Evolutionary conservation across 2,329 filamentous ascomycete species (phyloP).

Genomic region (Hypoxylon sp.): DNA sequence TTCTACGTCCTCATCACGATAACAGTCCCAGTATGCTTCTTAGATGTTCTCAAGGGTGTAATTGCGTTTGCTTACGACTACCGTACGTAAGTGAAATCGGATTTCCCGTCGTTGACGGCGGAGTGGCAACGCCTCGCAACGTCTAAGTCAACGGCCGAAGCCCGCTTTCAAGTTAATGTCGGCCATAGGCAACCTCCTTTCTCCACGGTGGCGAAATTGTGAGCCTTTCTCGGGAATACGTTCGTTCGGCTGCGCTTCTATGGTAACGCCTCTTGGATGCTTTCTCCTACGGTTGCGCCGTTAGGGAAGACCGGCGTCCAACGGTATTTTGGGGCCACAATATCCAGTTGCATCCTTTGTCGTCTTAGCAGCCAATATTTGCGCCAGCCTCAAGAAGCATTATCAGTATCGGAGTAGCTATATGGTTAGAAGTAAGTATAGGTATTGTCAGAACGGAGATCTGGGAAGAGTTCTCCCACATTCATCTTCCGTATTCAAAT

Average conservation of each 20-base stretch:
- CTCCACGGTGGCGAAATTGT: slow-evolving; percentile 9
- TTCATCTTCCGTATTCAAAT: slow-evolving; percentile 11
- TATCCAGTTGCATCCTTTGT: background rate
- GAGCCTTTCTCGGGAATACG: background rate
- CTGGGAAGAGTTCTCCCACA: slow-evolving; percentile 5
- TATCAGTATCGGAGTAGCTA: slow-evolving; percentile 1
- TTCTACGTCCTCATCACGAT: background rate
- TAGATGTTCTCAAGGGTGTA: no score
- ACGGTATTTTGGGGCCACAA: background rate
- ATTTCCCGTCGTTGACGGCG: background rate
- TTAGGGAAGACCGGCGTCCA: background rate
- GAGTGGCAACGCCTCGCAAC: background rate
- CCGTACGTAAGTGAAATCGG: background rate
- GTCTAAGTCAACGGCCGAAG: background rate
- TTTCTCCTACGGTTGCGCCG: slow-evolving; percentile 4
- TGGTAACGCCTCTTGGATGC: slow-evolving; percentile 1
- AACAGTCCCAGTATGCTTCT: no score
- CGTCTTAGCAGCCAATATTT: background rate
- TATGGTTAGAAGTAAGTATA: background rate
- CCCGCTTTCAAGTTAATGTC: background rate
- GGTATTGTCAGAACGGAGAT: background rate
- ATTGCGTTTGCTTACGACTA: no score
- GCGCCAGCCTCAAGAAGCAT: background rate
- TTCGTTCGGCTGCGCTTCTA: slow-evolving; percentile 12
- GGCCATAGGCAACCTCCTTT: slow-evolving; percentile 2